Base-by-base conservation (phyloP, 768 basidiomycete genomes). In the Pulveroboletus frians region DNA sequence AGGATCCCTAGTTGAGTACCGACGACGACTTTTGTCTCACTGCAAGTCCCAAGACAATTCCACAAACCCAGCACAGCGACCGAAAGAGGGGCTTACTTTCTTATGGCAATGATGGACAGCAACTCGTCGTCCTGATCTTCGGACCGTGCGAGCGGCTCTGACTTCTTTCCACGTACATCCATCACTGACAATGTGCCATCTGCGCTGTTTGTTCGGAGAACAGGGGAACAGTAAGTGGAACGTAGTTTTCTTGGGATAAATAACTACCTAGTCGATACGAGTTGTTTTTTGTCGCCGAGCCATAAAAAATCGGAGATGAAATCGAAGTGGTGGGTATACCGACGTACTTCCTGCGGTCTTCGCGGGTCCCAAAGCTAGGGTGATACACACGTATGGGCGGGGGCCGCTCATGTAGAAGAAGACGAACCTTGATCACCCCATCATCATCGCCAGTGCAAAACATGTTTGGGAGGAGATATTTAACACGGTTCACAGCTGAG, bases 51-150 rank as follows among this genome's bases (percentile, higher is more conserved):
- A 18, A 10, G 14, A 23, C 40, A 39, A 44, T 35, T 29, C 30
- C 4, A n/a, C 43, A 6, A 21, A 20, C 36, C 14, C 37, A 34
- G 47, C 34, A 45, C 23, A 8, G 38, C 5, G 18, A 38, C 23
- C 31, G 26, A 36, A 46, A 26, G 27, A 18, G 36, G 32, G 17
- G 68, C 77, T 27, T 60, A 88, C 85, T 83, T 80, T 73, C 88
- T 90, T 65, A 97, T 92, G 14, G 90, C 67, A 29, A 86, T 83
- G 38, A 92, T 80, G 5, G 90, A 91, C 9, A 97, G 74, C 38
- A 96, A 71, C 60, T 97, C 94, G 63, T 97, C 94, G 60, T 96
- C 94, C 64, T 97, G 94, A 70, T 95, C 90, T 63, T 95, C 93
- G 14, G 92, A 95, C 46, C 92, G 87, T 1, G 85, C 85, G 50